Conservation (phyloP, 148 eudicot species). For the Arctostaphylos glauca region DNA sequence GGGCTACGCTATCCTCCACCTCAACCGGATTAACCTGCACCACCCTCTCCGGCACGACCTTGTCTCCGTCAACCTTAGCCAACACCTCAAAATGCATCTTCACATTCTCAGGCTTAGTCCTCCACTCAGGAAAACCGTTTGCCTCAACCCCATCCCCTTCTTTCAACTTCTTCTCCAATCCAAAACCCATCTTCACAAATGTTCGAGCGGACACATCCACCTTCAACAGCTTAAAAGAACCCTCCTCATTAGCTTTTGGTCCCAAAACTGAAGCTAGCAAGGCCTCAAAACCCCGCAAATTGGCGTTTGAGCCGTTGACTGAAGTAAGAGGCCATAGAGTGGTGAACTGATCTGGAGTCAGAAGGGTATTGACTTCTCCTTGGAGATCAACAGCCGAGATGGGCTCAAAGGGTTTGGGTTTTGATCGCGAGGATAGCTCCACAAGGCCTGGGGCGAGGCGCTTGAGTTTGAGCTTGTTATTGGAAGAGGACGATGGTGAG, state of each 20-base stretch:
- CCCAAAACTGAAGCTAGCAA: constrained; percentile 73
- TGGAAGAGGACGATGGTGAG: constrained; percentile 57
- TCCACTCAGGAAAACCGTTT: constrained; percentile 68
- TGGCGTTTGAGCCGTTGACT: constrained; percentile 66
- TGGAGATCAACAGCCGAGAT: constrained; percentile 60
- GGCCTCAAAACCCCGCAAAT: constrained; percentile 71
- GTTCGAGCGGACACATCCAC: constrained; percentile 89
- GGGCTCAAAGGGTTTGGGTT: constrained; percentile 27
- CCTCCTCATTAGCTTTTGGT: constrained; percentile 59
- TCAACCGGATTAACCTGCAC: constrained; percentile 64
- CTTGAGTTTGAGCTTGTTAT: constrained; percentile 73
- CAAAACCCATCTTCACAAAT: constrained; percentile 77
- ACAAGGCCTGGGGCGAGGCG: constrained; percentile 94
- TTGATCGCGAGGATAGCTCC: constrained; percentile 67
- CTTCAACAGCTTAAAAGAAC: constrained; percentile 77
- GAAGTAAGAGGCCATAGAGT: constrained; percentile 82
- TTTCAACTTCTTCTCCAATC: constrained; percentile 64
- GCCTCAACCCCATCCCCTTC: constrained; percentile 39
- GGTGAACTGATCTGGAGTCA: constrained; percentile 64
- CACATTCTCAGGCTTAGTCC: constrained; percentile 74
- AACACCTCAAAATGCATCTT: constrained; percentile 92
- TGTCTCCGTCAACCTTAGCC: constrained; percentile 85
- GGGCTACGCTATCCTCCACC: constrained; percentile 57
- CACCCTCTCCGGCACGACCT: constrained; percentile 80
- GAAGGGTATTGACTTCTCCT: constrained; percentile 60